Conservation (phyloP, 768 basidiomycete species). For the Lentinula sp. region DNA sequence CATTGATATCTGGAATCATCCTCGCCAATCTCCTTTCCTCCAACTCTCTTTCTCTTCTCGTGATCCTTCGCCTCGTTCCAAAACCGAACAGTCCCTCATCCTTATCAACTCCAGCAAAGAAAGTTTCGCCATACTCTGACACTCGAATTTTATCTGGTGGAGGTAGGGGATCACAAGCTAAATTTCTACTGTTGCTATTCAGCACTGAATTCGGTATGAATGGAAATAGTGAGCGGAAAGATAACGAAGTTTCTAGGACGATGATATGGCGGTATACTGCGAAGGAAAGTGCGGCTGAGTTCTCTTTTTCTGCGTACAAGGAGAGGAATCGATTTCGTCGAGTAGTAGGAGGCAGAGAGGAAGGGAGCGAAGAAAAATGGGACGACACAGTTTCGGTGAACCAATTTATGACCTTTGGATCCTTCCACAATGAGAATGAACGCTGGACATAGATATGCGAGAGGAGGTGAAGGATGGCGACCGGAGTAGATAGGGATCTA, state of each 20-base stretch:
- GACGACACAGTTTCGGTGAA: conserved; percentile 50
- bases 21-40: conserved; percentile 50
- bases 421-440: conserved; percentile 79
- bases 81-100: conserved; percentile 16
- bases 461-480: conserved; percentile 65
- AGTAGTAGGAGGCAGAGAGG: conserved; percentile 11
- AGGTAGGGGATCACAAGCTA: conserved; percentile 86
- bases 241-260: conserved; percentile 61
- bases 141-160: conserved; percentile 43
- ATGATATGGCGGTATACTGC: conserved; percentile 72
- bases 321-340: conserved; percentile 20
- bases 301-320: conserved; percentile 29
- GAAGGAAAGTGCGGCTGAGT: conserved; percentile 26
- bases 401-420: conserved; percentile 57
- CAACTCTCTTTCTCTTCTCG: conserved; percentile 33
- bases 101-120: conserved; percentile 60
- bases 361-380: conserved; percentile 32
- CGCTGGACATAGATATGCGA: conserved; percentile 86
- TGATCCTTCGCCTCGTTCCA: conserved; percentile 23
- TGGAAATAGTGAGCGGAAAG: conserved; percentile 48
- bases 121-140: conserved; percentile 63
- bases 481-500: conserved; percentile 33
- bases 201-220: conserved; percentile 65
- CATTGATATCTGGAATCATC: conserved; percentile 51
- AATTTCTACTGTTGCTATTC: conserved; percentile 26